Percentiles rank a stretch among this genome's conserved stretches.
Evolutionary conservation across 2,329 filamentous ascomycete genomes (phyloP).

Genomic region (Hypoxylon sp.): DNA sequence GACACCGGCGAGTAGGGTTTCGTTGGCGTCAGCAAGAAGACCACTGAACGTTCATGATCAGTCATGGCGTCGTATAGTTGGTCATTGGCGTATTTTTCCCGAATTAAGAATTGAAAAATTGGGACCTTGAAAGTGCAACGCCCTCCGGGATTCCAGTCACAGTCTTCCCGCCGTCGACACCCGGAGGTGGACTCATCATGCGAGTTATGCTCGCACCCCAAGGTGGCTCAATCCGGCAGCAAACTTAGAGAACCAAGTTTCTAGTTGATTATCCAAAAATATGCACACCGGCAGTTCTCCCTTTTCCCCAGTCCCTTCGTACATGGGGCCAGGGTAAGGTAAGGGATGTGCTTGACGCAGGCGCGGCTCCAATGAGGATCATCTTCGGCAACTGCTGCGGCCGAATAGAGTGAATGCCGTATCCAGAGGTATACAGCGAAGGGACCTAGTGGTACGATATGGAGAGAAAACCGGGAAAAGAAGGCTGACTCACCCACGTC

Average conservation of each 20-base stretch:
- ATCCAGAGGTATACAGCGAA: constrained; percentile 12
- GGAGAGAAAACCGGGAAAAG: background rate
- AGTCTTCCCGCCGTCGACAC: constrained; percentile 17
- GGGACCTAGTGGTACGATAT: constrained; percentile 17
- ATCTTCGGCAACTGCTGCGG: constrained; percentile 8
- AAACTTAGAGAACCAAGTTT: constrained; percentile 8
- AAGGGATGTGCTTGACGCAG: constrained; percentile 7
- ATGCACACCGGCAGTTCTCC: constrained; percentile 24
- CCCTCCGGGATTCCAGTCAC: constrained; percentile 14
- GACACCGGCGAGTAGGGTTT: constrained; percentile 20
- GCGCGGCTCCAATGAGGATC: constrained; percentile 19
- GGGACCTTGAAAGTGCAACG: constrained; percentile 20
- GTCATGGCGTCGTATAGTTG: constrained; percentile 25
- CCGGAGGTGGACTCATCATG: constrained; percentile 18
- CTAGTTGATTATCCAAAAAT: constrained; percentile 16
- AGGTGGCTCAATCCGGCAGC: constrained; percentile 18
- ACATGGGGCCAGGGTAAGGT: constrained; percentile 16
- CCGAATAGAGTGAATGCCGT: constrained; percentile 28
- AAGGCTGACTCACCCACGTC: constrained; percentile 67
- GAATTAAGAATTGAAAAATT: constrained; percentile 16
- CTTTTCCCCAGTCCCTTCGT: background rate
- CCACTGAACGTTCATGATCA: constrained; percentile 13
- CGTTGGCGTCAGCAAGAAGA: constrained; percentile 31
- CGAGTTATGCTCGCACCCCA: constrained; percentile 7
- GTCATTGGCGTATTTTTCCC: constrained; percentile 14